A percentile compares a stretch with the other conserved stretches of the same genome.
phyloP scores from a whole-genome alignment of 2,329 filamentous ascomycete species.

The Thermochaetoides dissita region DNA sequence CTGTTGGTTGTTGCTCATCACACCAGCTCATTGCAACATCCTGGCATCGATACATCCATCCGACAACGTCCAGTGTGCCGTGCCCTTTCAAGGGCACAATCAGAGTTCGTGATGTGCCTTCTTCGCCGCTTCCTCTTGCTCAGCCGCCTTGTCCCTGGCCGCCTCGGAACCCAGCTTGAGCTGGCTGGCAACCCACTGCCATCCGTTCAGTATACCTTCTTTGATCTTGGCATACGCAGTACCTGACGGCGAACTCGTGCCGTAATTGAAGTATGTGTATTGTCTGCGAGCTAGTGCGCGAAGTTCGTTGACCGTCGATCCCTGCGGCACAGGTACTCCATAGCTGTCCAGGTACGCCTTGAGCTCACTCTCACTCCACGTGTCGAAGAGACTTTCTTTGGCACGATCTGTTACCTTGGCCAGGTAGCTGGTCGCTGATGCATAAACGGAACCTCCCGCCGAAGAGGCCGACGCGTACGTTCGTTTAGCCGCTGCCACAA shows the following conservation, averaged over 20 bases:
- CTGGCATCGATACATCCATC: too few relatives aligned
- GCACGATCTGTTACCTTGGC: conserved; percentile 49
- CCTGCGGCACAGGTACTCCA: conserved; percentile 54
- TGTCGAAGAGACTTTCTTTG: conserved; percentile 55
- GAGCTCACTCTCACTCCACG: conserved; percentile 59
- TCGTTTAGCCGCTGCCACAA: conserved; percentile 49
- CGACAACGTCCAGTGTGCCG: too few relatives aligned
- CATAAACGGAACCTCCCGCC: conserved; percentile 42
- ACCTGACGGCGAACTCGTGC: conserved; percentile 50
- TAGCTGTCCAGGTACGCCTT: conserved; percentile 72
- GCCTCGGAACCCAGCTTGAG: conserved; percentile 33
- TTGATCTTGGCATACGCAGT: conserved; percentile 53
- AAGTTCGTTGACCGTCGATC: conserved; percentile 54
- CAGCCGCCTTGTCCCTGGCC: conserved; percentile 34
- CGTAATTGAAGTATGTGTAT: conserved; percentile 63
- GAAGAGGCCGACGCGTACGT: conserved; percentile 46
- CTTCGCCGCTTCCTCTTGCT: conserved; percentile 25
- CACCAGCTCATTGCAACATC: too few relatives aligned
- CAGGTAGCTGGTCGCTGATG: conserved; percentile 59
- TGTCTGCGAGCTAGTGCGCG: conserved; percentile 59
- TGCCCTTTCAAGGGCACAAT: too few relatives aligned
- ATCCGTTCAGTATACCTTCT: conserved; percentile 32
- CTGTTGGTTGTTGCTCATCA: too few relatives aligned
- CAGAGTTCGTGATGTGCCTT: conserved; percentile 37
- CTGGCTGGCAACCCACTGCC: conserved; percentile 38